Evolutionary conservation across 129 eudicot species (phyloP).

Genomic region (Mikania micrantha): DNA sequence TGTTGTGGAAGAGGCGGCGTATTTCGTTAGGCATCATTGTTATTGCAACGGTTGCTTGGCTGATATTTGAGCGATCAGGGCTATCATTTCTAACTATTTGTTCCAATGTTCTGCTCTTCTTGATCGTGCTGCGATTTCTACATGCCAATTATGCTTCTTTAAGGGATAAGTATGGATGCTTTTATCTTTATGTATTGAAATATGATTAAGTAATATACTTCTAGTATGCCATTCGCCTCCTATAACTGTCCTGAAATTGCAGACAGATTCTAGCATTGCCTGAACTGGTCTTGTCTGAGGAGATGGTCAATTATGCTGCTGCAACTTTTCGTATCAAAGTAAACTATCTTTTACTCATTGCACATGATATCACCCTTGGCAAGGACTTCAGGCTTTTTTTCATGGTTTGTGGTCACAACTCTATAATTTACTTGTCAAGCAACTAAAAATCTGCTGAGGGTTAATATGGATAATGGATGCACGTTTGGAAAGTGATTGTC

Average conservation of each 20-base stretch:
- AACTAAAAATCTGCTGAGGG: background rate
- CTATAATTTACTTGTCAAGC: background rate
- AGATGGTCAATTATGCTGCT: slow-evolving; percentile 92
- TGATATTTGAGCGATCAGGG: slow-evolving; percentile 75
- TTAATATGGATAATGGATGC: background rate
- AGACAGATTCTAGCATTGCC: slow-evolving; percentile 72
- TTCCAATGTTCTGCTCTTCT: slow-evolving; percentile 75
- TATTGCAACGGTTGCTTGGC: slow-evolving; percentile 81
- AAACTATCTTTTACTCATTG: slow-evolving; percentile 83
- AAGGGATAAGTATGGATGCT: slow-evolving; percentile 47
- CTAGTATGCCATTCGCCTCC: background rate
- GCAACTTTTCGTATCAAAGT: slow-evolving; percentile 89
- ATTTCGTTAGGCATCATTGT: slow-evolving; percentile 63
- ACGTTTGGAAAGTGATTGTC: background rate
- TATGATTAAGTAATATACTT: slow-evolving; percentile 1
- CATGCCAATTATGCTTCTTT: slow-evolving; percentile 67
- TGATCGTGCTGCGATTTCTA: slow-evolving; percentile 66
- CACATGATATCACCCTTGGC: slow-evolving; percentile 94
- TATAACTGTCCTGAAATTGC: slow-evolving; percentile 6
- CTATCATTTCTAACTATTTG: slow-evolving; percentile 64
- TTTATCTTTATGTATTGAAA: background rate
- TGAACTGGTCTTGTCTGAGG: slow-evolving; percentile 85
- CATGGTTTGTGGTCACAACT: slow-evolving; percentile 51
- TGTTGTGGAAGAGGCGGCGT: slow-evolving; percentile 62
- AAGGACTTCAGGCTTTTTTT: slow-evolving; percentile 92